Evolutionary conservation across 352 stramenopile species (phyloP), one percentile per base, ranked within the genome.

Genomic region (Phytophthora constricta): DNA sequence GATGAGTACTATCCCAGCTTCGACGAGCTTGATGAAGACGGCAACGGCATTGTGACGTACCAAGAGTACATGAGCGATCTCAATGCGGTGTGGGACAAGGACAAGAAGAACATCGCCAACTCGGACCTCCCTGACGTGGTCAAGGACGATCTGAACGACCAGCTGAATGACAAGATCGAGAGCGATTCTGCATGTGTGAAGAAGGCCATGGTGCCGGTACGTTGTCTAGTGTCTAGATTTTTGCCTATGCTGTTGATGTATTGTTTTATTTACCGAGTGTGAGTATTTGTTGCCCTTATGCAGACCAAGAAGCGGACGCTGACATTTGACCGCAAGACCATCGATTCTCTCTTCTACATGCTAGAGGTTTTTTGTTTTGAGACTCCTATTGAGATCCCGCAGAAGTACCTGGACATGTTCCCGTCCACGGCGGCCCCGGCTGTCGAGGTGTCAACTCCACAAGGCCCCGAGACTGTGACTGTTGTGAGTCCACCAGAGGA

Each of bases 1-100:
- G 67, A 85, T 14, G 55, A 62, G 46, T 74, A 72, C 50, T 87
- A 84, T 62, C 78, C 78, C 13, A 64, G 42, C 20, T 68, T 86
- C 28, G 54, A 72, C 5, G 42, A 78, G 16, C 49, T 88, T 2
- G 79, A 90, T 27, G 33, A 28, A 7, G 74, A 78, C 48, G 48
- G 42, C 11, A 68, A 90, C 50, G 61, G 58, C 10, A 20, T 80
- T 17, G 63, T 87, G 28, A 58, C 50, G 0, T 68, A 83, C 42
- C 66, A 11, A 16, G 82, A 88, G 55, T 81, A 79, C 60, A 62
- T 86, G 13, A 46, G 28, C 5, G 69, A 66, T 26, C 47, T 90
- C 2, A 45, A 81, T 28, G 11, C 52, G 13, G 60, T 73, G 11
- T 66, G 69, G 22, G 47, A 73, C 8, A 27, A 31, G 2, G 64